These are phyloP conservation scores for Rauvolfia tetraphylla DNA, from an alignment of 257 asterid genomes.

Conservation along the genomic window DNA sequence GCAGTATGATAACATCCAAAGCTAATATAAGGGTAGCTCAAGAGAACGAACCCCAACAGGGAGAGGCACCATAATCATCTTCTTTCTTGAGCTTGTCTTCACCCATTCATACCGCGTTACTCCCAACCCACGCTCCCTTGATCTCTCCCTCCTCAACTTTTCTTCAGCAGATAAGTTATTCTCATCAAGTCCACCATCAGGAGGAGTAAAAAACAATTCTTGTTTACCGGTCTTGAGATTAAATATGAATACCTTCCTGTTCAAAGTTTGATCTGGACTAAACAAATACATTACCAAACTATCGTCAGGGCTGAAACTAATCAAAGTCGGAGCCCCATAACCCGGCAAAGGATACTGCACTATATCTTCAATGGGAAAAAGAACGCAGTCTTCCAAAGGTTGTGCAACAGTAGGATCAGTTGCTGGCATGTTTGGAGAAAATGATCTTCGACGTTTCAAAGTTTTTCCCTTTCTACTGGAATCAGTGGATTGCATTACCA, in stretches of 20 bases:
- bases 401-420: constrained; percentile 52
- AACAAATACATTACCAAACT: constrained; percentile 63
- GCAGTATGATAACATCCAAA: neutral
- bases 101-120: constrained; percentile 96
- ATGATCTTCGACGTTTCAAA: constrained; percentile 55
- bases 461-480: constrained; percentile 35
- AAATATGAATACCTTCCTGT: constrained; percentile 57
- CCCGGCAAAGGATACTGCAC: constrained; percentile 85
- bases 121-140: constrained; percentile 91
- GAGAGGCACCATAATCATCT: constrained; percentile 72
- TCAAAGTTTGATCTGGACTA: constrained; percentile 68
- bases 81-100: constrained; percentile 58
- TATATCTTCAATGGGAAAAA: constrained; percentile 77
- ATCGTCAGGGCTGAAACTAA: constrained; percentile 91
- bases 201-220: constrained; percentile 69
- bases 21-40: constrained; percentile 17
- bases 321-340: constrained; percentile 60
- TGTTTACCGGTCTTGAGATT: constrained; percentile 62
- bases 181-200: constrained; percentile 96
- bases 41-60: constrained; percentile 75
- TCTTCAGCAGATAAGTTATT: constrained; percentile 81
- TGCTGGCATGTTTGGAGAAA: constrained; percentile 54
- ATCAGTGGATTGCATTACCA: constrained; percentile 67
- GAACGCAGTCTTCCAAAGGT: constrained; percentile 44
- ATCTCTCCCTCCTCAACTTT: constrained; percentile 86